Evolutionary conservation across 176 grass and related monocot genomes (phyloP).

Genomic region (Microstegium vimineum): DNA sequence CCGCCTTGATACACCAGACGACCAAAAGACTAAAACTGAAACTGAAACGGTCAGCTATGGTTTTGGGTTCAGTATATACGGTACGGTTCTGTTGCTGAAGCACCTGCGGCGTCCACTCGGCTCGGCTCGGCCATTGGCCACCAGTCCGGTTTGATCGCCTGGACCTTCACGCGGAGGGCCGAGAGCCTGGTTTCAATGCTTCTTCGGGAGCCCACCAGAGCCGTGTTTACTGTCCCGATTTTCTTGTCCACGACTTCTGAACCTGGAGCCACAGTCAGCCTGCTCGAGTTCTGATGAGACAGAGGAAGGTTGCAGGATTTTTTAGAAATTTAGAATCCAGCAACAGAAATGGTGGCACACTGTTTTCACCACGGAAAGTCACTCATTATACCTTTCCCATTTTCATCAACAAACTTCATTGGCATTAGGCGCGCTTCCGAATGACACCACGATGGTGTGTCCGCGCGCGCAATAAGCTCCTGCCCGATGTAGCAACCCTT

Average conservation of each 20-base stretch:
- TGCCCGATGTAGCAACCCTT: slow-evolving; percentile 97
- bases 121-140: too few relatives aligned
- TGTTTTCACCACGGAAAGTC: background rate
- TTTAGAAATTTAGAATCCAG: background rate
- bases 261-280: slow-evolving; percentile 36
- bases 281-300: slow-evolving; percentile 54
- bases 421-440: too few relatives aligned
- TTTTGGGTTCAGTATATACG: background rate
- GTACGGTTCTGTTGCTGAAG: slow-evolving; percentile 30
- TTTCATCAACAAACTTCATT: slow-evolving; percentile 47
- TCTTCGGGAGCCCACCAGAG: slow-evolving; percentile 55
- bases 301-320: background rate
- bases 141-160: slow-evolving; percentile 71
- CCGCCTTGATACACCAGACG: background rate
- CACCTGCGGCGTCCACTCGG: slow-evolving; percentile 68
- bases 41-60: background rate
- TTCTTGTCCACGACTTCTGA: slow-evolving; percentile 65
- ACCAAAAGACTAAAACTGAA: background rate
- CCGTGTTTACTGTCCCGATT: slow-evolving; percentile 57
- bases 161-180: slow-evolving; percentile 39
- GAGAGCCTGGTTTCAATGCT: slow-evolving; percentile 42
- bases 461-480: too few relatives aligned
- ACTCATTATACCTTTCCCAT: slow-evolving; percentile 60
- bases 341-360: background rate
- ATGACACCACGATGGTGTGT: too few relatives aligned